Evolutionary conservation across 1,284 basidiomycete species (phyloP), one percentile per base, ranked within the genome.

Genomic region (Meripilus lineatus): DNA sequence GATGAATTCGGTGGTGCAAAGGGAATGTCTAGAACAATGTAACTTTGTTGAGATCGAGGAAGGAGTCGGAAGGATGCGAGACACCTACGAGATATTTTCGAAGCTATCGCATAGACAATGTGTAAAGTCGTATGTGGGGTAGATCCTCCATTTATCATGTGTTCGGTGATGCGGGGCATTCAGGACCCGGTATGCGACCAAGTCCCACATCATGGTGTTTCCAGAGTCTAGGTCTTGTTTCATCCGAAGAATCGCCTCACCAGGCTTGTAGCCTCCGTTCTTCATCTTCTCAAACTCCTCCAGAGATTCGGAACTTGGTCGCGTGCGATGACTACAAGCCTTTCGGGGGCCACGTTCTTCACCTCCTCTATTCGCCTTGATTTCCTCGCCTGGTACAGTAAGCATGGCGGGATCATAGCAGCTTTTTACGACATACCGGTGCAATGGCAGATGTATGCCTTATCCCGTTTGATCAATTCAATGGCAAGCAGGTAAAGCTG

Each of bases 201-300:
- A 68, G 68, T 99, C 96, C 96, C 96, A 99, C 95, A 99, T 98
- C 69, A 95, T 93, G 20, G 96, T 95, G 67, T 99, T 99, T 10
- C 89, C 89, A 49, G 92, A 89, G 42, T 81, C 75, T 30, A 99
- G 69, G 62, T 99, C 91, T 71, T 95, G 92, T 71, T 99, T 99
- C 96, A 99, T 99, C 37, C 96, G 82, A 41, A 99, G 69, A 52
- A 89, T 91, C 15, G 89, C 93, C 65, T 93, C 84, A 56, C 93
- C 93, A 34, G 93, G 92, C 44, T 81, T 73, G 67, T 95, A 98
- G 54, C 84, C 75, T 14, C 96, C 96, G 48, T 84, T 74, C 68
- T 85, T 92, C 96, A 99, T 99, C 49, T 78, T 82, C 67, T 90
- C 81, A 59, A 99, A 98, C 61, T 97, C 93, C 15, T 59, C 64